A percentile compares a stretch with the other conserved stretches of the same genome.
These are phyloP conservation scores for Tubosaeta sp. DNA, from an alignment of 768 basidiomycete species.

Conservation along the genomic window DNA sequence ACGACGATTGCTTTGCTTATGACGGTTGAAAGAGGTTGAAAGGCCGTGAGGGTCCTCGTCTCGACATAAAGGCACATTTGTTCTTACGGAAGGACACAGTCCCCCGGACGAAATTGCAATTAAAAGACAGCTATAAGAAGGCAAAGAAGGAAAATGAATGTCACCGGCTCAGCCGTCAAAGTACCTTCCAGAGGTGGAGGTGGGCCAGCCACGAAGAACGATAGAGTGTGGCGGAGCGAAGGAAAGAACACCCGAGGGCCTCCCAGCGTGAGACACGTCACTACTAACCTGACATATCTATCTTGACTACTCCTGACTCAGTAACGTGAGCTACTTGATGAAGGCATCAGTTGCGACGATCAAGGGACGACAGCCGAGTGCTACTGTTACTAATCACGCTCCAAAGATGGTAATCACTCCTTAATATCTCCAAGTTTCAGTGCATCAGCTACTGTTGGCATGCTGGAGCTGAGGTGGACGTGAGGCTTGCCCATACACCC, in stretches of 20 bases:
- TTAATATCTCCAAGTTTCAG: not conserved
- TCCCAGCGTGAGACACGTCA: not conserved
- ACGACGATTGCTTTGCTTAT: slow-evolving; percentile 18
- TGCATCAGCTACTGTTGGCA: not conserved
- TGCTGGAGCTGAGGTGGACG: not conserved
- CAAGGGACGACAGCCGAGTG: slow-evolving; percentile 15
- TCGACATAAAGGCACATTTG: slow-evolving; percentile 1
- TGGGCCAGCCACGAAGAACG: slow-evolving; percentile 34
- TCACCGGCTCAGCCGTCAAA: slow-evolving; percentile 24
- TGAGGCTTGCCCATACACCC: not conserved
- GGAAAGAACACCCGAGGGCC: slow-evolving; percentile 3
- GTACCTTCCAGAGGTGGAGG: slow-evolving; percentile 29
- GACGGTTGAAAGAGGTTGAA: slow-evolving; percentile 10
- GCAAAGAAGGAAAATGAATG: not conserved
- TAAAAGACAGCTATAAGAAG: not conserved
- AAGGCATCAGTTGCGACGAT: slow-evolving; percentile 9
- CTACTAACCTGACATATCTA: not conserved
- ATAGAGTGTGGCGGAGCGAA: slow-evolving; percentile 19
- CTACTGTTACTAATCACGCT: too few relatives aligned
- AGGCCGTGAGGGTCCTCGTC: slow-evolving; percentile 1
- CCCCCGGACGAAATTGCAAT: not conserved
- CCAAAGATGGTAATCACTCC: too few relatives aligned
- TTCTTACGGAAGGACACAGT: not conserved
- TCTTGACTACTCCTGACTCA: not conserved
- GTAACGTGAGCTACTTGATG: not conserved